These are phyloP conservation scores for Cyberlindnera xylosilytica DNA, from an alignment of 805 yeast genomes.

Conservation along the genomic window DNA sequence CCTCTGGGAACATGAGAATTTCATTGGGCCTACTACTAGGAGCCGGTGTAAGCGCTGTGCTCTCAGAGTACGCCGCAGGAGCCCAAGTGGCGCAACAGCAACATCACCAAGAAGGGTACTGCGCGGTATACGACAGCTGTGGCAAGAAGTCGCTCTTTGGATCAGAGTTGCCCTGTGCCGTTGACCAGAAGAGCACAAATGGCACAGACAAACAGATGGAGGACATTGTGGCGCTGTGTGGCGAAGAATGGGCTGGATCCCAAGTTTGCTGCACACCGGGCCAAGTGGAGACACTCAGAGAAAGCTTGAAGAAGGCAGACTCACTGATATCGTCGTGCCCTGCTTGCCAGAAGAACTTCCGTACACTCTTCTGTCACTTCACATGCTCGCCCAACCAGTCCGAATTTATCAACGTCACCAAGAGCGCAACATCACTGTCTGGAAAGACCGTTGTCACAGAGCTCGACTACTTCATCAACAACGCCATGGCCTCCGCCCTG, in stretches of 20 bases:
- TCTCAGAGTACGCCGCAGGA: too few species aligned
- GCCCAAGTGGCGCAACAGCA: background rate
- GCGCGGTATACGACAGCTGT: slow-evolving; percentile 47
- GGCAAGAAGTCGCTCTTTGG: slow-evolving; percentile 84
- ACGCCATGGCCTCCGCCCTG: slow-evolving; percentile 57
- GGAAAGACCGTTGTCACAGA: slow-evolving; percentile 66
- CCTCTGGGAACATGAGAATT: background rate
- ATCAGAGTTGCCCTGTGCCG: slow-evolving; percentile 73
- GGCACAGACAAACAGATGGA: slow-evolving; percentile 36
- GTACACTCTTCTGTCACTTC: slow-evolving; percentile 79
- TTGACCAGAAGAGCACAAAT: slow-evolving; percentile 50
- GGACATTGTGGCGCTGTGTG: slow-evolving; percentile 62
- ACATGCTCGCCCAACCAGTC: slow-evolving; percentile 89
- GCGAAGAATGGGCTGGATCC: slow-evolving; percentile 54
- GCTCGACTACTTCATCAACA: slow-evolving; percentile 58
- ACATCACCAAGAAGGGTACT: slow-evolving; percentile 15
- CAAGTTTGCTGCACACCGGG: slow-evolving; percentile 68
- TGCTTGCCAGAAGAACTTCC: slow-evolving; percentile 85
- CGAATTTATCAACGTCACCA: slow-evolving; percentile 65
- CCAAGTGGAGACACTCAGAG: slow-evolving; percentile 56
- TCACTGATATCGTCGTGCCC: slow-evolving; percentile 87
- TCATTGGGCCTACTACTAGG: background rate
- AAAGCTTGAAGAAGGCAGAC: slow-evolving; percentile 70
- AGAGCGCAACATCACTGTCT: slow-evolving; percentile 40
- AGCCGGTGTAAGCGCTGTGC: too few species aligned